A percentile compares a stretch with the other conserved stretches of the same genome.
Evolutionary conservation across 352 stramenopile genomes (phyloP).

Genomic region (Phytophthora citrophthora): DNA sequence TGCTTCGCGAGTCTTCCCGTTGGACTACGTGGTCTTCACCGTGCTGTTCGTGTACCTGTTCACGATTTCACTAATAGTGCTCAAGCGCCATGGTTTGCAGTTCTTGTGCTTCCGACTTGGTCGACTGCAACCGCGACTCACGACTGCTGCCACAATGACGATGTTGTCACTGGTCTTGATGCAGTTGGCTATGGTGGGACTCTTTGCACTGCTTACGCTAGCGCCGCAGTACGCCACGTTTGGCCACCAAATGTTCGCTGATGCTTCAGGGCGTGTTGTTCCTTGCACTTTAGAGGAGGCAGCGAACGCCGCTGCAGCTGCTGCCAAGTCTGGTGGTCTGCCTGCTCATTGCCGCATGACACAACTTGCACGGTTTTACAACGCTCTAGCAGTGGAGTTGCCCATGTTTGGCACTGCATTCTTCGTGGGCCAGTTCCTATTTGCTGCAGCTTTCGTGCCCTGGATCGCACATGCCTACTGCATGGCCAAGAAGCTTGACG

Average conservation of each 20-base stretch:
- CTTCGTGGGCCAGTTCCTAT: constrained; percentile 77
- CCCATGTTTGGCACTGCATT: constrained; percentile 80
- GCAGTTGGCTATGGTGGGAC: constrained; percentile 81
- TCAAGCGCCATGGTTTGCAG: constrained; percentile 77
- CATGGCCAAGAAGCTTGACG: constrained; percentile 70
- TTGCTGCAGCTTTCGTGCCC: constrained; percentile 77
- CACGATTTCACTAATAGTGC: constrained; percentile 71
- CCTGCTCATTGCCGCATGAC: constrained; percentile 71
- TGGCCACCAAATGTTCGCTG: constrained; percentile 74
- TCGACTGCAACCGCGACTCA: constrained; percentile 73
- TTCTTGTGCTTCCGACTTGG: constrained; percentile 84
- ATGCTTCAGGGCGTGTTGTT: constrained; percentile 48
- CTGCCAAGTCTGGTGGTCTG: constrained; percentile 28
- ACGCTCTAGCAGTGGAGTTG: constrained; percentile 69
- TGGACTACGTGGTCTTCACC: constrained; percentile 86
- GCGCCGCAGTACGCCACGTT: constrained; percentile 88
- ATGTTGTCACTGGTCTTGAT: constrained; percentile 81
- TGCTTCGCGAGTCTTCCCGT: constrained; percentile 73
- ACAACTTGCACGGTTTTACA: constrained; percentile 85
- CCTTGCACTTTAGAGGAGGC: constrained; percentile 78
- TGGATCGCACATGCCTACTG: constrained; percentile 79
- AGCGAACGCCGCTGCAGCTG: constrained; percentile 44
- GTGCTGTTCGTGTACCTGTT: constrained; percentile 86
- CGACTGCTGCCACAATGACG: constrained; percentile 76
- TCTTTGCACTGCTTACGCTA: constrained; percentile 84